Evolutionary conservation across 2,329 filamentous ascomycete species (phyloP), one percentile per base, ranked within the genome.

Genomic region (Acarospora socialis): DNA sequence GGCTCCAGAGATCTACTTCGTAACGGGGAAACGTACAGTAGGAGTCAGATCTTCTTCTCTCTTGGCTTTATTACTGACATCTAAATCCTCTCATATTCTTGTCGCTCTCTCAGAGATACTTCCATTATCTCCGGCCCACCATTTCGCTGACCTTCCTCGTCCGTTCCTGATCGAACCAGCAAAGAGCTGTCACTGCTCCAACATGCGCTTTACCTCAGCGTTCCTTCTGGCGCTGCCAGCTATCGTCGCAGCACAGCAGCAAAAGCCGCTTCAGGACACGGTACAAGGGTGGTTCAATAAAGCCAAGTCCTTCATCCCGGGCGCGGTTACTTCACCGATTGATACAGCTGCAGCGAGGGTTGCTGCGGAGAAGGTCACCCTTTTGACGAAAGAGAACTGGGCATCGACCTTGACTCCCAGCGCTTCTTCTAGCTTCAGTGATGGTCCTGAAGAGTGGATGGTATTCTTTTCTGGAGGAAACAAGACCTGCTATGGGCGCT

Each of bases 391-490:
- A 39, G 57, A 61, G 39, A 77, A 74, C 58, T 73, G 68, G 64
- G 57, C 68, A 45, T 51, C 61, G 29, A 51, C 68, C 30, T 48
- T 77, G 32, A 54, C 52, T 9, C 57, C 60, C 3, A 49, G 48
- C 36, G 50, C 59, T 18, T 53, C 57, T 21, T 59, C 53, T 17
- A 56, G 54, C 38, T 55, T 51, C 26, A 67, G 60, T 46, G 68
- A 61, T n/a, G 48, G 46, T 26, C 40, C 41, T 3, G 59, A 66
- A 41, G 59, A 63, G 35, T 77, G 69, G 70, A 55, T 73, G 42
- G 51, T 77, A 32, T 74, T 62, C 48, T 51, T 73, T 26, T 75
- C 70, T 4, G 73, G 73, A 37, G 72, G 70, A 26, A 77, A 77
- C 56, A 67, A 66, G 52, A 73, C 69, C 21, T 77, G 73, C 56